phyloP scores from a whole-genome alignment of 2,329 filamentous ascomycete genomes.

The Clarireedia monteithiana region DNA sequence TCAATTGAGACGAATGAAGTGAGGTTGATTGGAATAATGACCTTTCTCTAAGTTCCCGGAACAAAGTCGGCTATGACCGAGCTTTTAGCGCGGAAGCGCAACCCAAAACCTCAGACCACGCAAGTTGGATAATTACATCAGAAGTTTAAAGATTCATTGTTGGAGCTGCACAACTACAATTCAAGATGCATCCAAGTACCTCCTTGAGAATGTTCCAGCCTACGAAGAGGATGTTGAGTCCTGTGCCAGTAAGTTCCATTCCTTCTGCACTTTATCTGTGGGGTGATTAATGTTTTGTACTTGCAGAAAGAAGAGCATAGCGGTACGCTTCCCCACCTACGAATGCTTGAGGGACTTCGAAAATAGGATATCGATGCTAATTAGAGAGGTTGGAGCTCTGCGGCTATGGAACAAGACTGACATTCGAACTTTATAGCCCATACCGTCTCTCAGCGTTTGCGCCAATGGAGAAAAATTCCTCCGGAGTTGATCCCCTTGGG shows the following conservation, averaged over 20 bases:
- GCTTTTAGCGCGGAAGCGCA: slow-evolving; percentile 11
- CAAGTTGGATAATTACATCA: slow-evolving; percentile 14
- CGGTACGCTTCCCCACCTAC: slow-evolving; percentile 42
- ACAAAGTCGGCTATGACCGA: slow-evolving; percentile 29
- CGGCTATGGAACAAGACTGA: slow-evolving; percentile 14
- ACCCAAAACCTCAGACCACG: slow-evolving; percentile 11
- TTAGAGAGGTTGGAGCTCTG: slow-evolving; percentile 8
- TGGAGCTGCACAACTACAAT: slow-evolving; percentile 9
- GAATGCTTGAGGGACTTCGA: neutral
- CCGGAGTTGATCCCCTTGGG: slow-evolving; percentile 91
- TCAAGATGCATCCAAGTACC: slow-evolving; percentile 42
- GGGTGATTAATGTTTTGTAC: slow-evolving; percentile 8
- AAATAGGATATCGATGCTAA: neutral
- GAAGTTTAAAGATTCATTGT: slow-evolving; percentile 6
- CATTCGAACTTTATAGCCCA: slow-evolving; percentile 55
- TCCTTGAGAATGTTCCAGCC: slow-evolving; percentile 60
- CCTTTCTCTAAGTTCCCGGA: slow-evolving; percentile 9
- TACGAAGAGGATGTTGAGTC: slow-evolving; percentile 58
- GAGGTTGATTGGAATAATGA: slow-evolving; percentile 21
- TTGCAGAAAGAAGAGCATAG: slow-evolving; percentile 57
- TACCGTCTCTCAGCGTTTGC: slow-evolving; percentile 91
- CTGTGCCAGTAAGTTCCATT: slow-evolving; percentile 60
- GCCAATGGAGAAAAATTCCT: slow-evolving; percentile 82
- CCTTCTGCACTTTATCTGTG: neutral
- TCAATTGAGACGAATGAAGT: slow-evolving; percentile 27